These are phyloP conservation scores for Cairneyella variabilis DNA, from an alignment of 495 filamentous ascomycete genomes.

Conservation along the genomic window DNA sequence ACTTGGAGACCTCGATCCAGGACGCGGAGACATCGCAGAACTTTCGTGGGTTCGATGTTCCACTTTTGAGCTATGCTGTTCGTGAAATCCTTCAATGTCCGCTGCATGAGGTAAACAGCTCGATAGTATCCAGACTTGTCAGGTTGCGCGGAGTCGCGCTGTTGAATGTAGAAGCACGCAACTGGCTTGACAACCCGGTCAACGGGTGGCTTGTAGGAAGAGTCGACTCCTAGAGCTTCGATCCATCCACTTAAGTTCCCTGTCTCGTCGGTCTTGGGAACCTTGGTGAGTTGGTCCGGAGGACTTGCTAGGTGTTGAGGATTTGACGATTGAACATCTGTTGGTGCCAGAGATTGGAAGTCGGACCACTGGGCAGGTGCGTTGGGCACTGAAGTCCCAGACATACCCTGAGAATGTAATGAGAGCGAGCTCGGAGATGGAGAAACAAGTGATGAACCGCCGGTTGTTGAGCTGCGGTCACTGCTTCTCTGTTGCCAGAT, in stretches of 20 bases:
- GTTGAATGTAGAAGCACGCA: constrained; percentile 84
- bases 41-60: constrained; percentile 64
- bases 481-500: constrained; percentile 55
- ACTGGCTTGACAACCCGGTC: constrained; percentile 67
- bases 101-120: constrained; percentile 79
- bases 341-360: constrained; percentile 46
- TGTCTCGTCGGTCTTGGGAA: constrained; percentile 43
- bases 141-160: constrained; percentile 45
- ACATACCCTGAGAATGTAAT: constrained; percentile 44
- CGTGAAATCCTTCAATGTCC: constrained; percentile 69
- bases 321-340: constrained; percentile 36
- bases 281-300: constrained; percentile 47
- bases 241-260: constrained; percentile 73
- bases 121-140: constrained; percentile 67
- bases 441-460: constrained; percentile 63
- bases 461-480: constrained; percentile 46
- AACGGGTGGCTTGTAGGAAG: constrained; percentile 71
- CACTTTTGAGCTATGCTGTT: constrained; percentile 70
- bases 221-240: constrained; percentile 86
- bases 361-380: constrained; percentile 50
- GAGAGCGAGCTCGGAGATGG: constrained; percentile 66
- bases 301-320: constrained; percentile 37
- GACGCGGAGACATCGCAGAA: constrained; percentile 67
- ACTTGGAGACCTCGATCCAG: constrained; percentile 72
- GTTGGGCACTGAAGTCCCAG: constrained; percentile 27